phyloP scores from a whole-genome alignment of 805 yeast genomes.

The Starmera dryadoides region DNA sequence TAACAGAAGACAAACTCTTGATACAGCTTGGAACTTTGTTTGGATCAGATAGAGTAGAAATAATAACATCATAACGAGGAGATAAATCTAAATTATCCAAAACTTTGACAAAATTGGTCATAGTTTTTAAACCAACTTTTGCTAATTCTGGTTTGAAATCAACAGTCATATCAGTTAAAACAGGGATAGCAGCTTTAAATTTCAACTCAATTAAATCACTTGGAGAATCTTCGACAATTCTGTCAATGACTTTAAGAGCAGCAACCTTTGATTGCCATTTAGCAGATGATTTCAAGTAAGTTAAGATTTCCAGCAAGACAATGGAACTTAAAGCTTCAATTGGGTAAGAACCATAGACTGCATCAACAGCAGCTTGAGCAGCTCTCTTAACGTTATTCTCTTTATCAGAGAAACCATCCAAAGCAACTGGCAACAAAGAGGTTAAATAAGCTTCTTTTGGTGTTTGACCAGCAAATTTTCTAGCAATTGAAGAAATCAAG shows the following conservation, averaged over 20 bases:
- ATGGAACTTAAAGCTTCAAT: slow-evolving; percentile 72
- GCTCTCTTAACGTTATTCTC: slow-evolving; percentile 81
- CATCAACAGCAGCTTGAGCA: slow-evolving; percentile 72
- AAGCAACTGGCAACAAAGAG: slow-evolving; percentile 53
- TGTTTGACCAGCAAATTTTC: slow-evolving; percentile 55
- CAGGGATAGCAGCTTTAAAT: slow-evolving; percentile 74
- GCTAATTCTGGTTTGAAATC: slow-evolving; percentile 97
- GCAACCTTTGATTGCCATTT: slow-evolving; percentile 90
- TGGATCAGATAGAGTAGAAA: slow-evolving; percentile 87
- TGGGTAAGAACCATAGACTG: slow-evolving; percentile 64
- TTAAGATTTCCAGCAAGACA: slow-evolving; percentile 52
- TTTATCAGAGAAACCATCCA: slow-evolving; percentile 77
- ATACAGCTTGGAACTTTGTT: slow-evolving; percentile 82
- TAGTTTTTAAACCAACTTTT: slow-evolving; percentile 67
- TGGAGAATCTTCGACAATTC: slow-evolving; percentile 70
- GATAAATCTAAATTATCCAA: slow-evolving; percentile 89
- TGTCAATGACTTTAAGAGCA: slow-evolving; percentile 68
- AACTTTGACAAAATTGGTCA: slow-evolving; percentile 66
- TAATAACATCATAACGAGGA: slow-evolving; percentile 78
- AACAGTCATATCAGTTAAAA: slow-evolving; percentile 81
- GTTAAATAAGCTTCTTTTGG: slow-evolving; percentile 73
- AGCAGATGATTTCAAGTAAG: slow-evolving; percentile 71
- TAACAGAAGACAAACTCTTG: slow-evolving; percentile 83
- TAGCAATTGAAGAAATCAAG: slow-evolving; percentile 49
- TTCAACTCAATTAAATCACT: slow-evolving; percentile 78